A percentile compares a stretch with the other conserved stretches of the same genome.
These are phyloP conservation scores for Tuber umbilicatum DNA, from an alignment of 495 filamentous ascomycete genomes.

Conservation along the genomic window DNA sequence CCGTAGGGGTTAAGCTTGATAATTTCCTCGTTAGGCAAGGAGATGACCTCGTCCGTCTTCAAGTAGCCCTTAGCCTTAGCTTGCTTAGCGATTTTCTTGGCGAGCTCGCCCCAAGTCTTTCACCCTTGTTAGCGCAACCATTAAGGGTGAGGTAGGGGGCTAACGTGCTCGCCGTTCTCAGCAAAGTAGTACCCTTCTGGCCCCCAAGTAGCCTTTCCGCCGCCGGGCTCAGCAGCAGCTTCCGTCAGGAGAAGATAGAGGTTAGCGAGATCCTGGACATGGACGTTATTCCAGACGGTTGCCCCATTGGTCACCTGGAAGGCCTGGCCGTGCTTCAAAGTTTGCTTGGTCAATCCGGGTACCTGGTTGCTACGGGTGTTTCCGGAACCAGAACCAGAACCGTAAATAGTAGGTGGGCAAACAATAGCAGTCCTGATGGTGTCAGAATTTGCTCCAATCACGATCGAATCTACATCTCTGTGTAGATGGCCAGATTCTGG, in stretches of 20 bases:
- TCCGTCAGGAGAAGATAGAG: slow-evolving; percentile 61
- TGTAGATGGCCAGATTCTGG: slow-evolving; percentile 52
- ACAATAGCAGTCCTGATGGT: slow-evolving; percentile 59
- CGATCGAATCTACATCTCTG: slow-evolving; percentile 57
- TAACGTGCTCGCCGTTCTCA: slow-evolving; percentile 60
- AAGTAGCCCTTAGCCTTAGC: slow-evolving; percentile 61
- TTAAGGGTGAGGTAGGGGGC: neutral
- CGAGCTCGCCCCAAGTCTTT: slow-evolving; percentile 58
- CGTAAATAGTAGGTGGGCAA: slow-evolving; percentile 74
- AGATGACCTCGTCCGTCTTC: slow-evolving; percentile 50
- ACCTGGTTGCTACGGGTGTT: slow-evolving; percentile 64
- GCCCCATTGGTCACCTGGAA: slow-evolving; percentile 59
- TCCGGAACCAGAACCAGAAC: slow-evolving; percentile 60
- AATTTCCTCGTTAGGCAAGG: slow-evolving; percentile 25
- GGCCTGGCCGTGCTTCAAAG: slow-evolving; percentile 57
- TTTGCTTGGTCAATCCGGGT: slow-evolving; percentile 51
- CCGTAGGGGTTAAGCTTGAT: slow-evolving; percentile 23
- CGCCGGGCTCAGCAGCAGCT: slow-evolving; percentile 52
- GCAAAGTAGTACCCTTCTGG: slow-evolving; percentile 67
- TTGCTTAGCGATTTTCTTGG: slow-evolving; percentile 54
- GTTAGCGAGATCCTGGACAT: slow-evolving; percentile 64
- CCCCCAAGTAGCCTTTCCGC: slow-evolving; percentile 63
- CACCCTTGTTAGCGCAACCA: slow-evolving; percentile 4
- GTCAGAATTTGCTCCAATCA: slow-evolving; percentile 47
- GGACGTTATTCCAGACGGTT: slow-evolving; percentile 66